Base-by-base conservation (phyloP, 2,329 filamentous ascomycete species). In the Phialophora verrucosa region DNA sequence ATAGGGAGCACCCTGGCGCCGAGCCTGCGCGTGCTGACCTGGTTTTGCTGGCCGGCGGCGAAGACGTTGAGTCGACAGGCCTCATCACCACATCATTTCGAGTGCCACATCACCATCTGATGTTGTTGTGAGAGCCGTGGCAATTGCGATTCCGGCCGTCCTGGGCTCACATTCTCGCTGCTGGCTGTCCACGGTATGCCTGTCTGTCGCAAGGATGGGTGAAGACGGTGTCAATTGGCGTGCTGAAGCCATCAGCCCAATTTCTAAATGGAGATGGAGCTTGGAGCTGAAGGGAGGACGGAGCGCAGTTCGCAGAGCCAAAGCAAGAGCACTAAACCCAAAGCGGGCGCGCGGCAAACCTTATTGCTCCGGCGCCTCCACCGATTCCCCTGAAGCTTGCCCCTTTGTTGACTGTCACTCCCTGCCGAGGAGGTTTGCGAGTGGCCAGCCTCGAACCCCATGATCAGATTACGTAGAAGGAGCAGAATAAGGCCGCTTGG, bases 381-480 rank as follows among this genome's bases (percentile, higher is more conserved):
- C 59, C 59, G 25, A 32, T 61, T 51, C 59, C 59, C 59, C 59
- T 61, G 59, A 53, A 23, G 47, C 59, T 61, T 61, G 11, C 49
- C 59, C 59, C 49, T 53, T 61, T 64, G 29, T 63, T 55, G 53
- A 63, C 61, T 35, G 20, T 32, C n/a, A 14, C 42, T 10, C 44
- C 31, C 42, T 49, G 44, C 29, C 55, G 25, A 27, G 11, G 25
- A 10, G 42, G 11, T 42, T 44, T 38, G 47, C 23, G 7, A 49
- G 10, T 61, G 59, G 60, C 60, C 60, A 31, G 60, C 20, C 60
- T 32, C 31, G 51, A 11, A n/a, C 35, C 12, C 35, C 51, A 42
- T 57, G 51, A 20, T 58, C 20, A 31, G 23, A 53, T 66, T 66
- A 66, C 64, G 64, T 66, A 44, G 59, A 32, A 14, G 54, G 38